Evolutionary conservation across 2,329 filamentous ascomycete genomes (phyloP), one percentile per base, ranked within the genome.

Genomic region (Colletotrichum kahawae): DNA sequence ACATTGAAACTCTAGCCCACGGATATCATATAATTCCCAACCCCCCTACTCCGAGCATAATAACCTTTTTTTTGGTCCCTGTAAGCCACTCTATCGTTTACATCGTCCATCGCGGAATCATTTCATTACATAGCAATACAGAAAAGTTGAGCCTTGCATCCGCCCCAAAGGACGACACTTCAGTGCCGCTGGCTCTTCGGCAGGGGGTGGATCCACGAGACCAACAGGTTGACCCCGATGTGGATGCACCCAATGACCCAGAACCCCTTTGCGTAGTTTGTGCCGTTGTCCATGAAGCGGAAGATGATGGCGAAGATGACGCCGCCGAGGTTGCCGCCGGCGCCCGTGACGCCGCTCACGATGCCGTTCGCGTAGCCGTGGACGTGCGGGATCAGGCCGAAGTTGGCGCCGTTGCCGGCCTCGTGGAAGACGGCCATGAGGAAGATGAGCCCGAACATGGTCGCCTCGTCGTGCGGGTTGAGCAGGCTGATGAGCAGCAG

Each of bases 301-400:
- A 96, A 98, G 81, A 95, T 91, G 81, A 97, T 91, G 24, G 95
- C 93, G 80, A 97, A 98, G 64, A 97, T 83, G 67, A 98, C 92
- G 14, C 96, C 96, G 5, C 96, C 96, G 12, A 98, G 83, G 80
- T 98, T 98, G 1, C 96, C 95, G 10, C 90, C 88, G 0, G 94
- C 95, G 12, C 96, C 96, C 1, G 95, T 93, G 43, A 94, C 87
- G 14, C 95, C 95, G 1, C 93, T 94, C 8, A 98, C 89, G 71
- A 90, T 82, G 16, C 95, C 95, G 83, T 98, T 98, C 75, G 95
- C 94, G 76, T 89, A 90, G 1, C 95, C 95, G 83, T 96, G 94
- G 2, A 98, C 93, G 81, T 98, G 96, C 5, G 95, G 95, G 29
- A 98, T 93, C 7, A 98, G 89, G 0, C 95, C 92, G 83, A 97